Evolutionary conservation across 2,329 filamentous ascomycete genomes (phyloP), one percentile per base, ranked within the genome.

Genomic region (Neonectria neomacrospora): DNA sequence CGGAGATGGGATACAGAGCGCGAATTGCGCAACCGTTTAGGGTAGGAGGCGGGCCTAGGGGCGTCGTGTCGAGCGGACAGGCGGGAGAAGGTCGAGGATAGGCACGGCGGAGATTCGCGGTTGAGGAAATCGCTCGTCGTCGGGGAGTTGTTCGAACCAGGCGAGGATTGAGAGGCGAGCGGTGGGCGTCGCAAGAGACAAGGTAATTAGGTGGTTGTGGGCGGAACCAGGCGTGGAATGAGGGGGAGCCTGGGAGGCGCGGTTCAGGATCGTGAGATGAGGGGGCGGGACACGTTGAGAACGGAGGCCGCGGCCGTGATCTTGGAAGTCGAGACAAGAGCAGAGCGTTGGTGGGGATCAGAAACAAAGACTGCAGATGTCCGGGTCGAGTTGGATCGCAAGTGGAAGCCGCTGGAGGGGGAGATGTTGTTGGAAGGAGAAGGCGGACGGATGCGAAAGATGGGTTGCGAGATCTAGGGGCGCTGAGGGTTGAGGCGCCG

Each of bases 11-110:
- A 53, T 42, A 64, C 58, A 58, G 61, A 68, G 68, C 65, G 70
- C 71, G 64, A 73, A 71, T 73, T 73, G 71, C 71, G 71, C 71
- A 63, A 69, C 48, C 55, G 62, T 65, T 48, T 58, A 54, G 39
- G 54, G 65, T 60, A 57, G 47, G 45, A 53, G 37, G 45, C 39
- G 57, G 60, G 62, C 58, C 57, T 48, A 20, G 53, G 57, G 44
- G 32, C 48, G 60, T 54, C 61, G 51, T 50, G 51, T 61, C 61
- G 55, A 47, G 44, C 23, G 47, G 68, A 50, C 47, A 52, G 60
- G 50, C 37, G 64, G 28, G 34, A 50, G 39, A 56, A 42, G 26
- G 41, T 54, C 44, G 32, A 52, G 47, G 58, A 18, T 22, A 50
- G 53, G 37, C 26, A 14, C 30, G 47, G 39, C 6, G 39, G 14